Base-by-base conservation (phyloP, 352 stramenopile species). In the Phytophthora citricola region DNA sequence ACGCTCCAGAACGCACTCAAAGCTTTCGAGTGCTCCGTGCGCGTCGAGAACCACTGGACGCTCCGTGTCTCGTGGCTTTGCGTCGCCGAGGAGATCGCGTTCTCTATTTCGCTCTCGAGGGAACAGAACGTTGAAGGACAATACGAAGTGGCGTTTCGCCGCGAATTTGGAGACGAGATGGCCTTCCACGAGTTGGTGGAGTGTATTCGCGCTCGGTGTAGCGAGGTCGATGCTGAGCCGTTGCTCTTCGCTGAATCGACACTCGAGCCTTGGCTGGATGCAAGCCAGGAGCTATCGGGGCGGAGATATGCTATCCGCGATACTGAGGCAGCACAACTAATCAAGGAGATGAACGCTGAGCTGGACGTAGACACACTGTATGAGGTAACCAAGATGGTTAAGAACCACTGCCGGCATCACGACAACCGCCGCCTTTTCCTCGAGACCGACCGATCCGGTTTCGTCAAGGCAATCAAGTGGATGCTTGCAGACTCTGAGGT, bases 361-460 rank as follows among this genome's bases (percentile, higher is more conserved):
- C 52, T 90, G 45, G 82, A 91, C 60, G 41, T 49, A 0, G 81
- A 93, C 20, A 74, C 80, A 32, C 67, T 92, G 2, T 90, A 88
- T 48, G 73, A 93, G 22, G 75, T 92, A 26, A 68, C 78, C 24
- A 86, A 85, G 59, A 63, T 56, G 52, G 58, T 93, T 39, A 93
- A 93, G 66, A 80, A 91, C 68, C 71, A 83, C 56, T 92, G 83
- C 67, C 76, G 85, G 27, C 78, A 91, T 81, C 75, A 78, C 55
- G 79, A 76, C 61, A 93, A 93, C 78, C 82, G 83, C 60, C 74
- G 78, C 32, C 49, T 89, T 17, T 90, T 93, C 48, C 45, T 89
- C 7, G 58, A 81, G 38, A 36, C 71, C 2, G 66, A 83, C 20
- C 79, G 70, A 26, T 58, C 75, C 8, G 64, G 67, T 36, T 77